phyloP scores from a whole-genome alignment of 2,329 filamentous ascomycete genomes.

The Sporothrix curviconia region DNA sequence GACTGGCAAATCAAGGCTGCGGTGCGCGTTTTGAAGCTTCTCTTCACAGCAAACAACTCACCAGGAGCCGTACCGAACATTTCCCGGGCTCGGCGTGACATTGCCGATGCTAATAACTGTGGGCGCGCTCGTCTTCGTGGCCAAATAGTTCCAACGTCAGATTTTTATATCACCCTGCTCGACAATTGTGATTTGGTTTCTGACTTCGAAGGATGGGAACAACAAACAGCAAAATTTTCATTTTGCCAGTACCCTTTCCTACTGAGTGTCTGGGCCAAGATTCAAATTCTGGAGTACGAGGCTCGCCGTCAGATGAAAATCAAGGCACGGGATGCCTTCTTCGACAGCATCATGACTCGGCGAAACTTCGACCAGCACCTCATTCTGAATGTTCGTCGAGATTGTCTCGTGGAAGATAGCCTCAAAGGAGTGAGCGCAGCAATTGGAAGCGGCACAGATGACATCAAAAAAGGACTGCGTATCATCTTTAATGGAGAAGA shows the following conservation, averaged over 20 bases:
- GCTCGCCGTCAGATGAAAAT: constrained; percentile 82
- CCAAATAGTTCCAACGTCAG: constrained; percentile 71
- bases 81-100: constrained; percentile 21
- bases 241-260: constrained; percentile 93
- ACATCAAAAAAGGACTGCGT: constrained; percentile 82
- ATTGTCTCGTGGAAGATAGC: constrained; percentile 85
- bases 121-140: constrained; percentile 37
- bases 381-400: constrained; percentile 67
- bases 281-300: constrained; percentile 82
- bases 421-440: constrained; percentile 78
- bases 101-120: constrained; percentile 22
- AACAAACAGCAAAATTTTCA: constrained; percentile 64
- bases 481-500: constrained; percentile 86
- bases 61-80: constrained; percentile 30
- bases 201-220: constrained; percentile 86
- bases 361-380: constrained; percentile 71
- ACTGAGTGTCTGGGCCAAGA: constrained; percentile 86
- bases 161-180: constrained; percentile 81
- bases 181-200: constrained; percentile 79
- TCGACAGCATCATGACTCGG: constrained; percentile 75
- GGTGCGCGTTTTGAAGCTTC: constrained; percentile 68
- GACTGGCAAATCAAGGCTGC: constrained; percentile 88
- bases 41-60: constrained; percentile 74
- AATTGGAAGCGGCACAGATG: constrained; percentile 70
- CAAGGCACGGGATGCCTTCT: constrained; percentile 83